phyloP scores from a whole-genome alignment of 2,329 filamentous ascomycete species.

The Sordariomycetes sp. region DNA sequence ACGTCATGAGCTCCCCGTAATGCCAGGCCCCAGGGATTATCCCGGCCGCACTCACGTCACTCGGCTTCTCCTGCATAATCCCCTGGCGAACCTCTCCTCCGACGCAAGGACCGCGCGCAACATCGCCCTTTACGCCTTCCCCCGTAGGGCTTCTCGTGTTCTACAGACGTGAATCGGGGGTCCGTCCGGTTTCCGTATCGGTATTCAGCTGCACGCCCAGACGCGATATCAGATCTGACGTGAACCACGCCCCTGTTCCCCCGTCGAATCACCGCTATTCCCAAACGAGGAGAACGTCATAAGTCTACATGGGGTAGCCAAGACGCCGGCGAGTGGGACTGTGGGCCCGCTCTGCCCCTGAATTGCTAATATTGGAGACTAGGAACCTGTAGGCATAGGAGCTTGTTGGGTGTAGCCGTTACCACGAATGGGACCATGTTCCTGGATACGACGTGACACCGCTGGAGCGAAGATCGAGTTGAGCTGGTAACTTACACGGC shows the following conservation, averaged over 20 bases:
- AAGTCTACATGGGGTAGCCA: background rate
- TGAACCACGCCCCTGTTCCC: background rate
- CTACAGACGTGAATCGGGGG: background rate
- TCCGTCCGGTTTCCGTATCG: background rate
- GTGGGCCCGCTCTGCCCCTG: background rate
- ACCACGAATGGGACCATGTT: background rate
- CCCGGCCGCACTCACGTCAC: background rate
- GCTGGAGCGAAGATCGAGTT: background rate
- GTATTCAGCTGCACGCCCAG: background rate
- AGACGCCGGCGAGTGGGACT: background rate
- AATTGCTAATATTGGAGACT: background rate
- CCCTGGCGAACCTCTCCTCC: background rate
- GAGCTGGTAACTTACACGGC: background rate
- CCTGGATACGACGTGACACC: background rate
- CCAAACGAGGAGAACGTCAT: background rate
- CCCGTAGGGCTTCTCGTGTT: background rate
- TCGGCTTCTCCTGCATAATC: background rate
- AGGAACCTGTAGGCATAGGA: background rate
- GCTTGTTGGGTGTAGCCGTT: background rate
- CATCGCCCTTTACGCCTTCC: background rate
- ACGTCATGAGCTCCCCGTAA: background rate
- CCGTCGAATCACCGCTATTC: background rate
- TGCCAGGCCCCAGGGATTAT: background rate
- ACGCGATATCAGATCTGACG: background rate
- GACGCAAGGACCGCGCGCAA: background rate